phyloP scores from a whole-genome alignment of 768 basidiomycete genomes.

The Rhodocollybia butyracea region DNA sequence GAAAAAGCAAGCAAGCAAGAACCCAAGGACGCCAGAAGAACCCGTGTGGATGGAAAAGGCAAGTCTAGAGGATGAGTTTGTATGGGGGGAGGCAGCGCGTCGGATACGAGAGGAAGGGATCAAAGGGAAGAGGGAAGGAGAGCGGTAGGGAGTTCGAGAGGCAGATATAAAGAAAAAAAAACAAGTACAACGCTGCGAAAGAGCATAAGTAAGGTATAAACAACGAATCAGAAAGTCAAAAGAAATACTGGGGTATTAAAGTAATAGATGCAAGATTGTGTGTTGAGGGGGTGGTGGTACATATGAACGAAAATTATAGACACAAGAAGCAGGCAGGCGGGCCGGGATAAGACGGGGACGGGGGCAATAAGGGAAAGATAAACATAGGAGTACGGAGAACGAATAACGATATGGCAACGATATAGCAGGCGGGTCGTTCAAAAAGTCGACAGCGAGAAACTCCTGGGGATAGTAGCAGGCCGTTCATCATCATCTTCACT shows the following conservation, averaged over 20 bases:
- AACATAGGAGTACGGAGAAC: background rate
- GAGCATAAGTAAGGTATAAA: slow-evolving; percentile 13
- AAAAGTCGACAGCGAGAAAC: slow-evolving; percentile 59
- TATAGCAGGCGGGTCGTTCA: no score
- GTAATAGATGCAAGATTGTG: slow-evolving; percentile 6
- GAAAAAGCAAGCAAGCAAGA: no score
- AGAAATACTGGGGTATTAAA: background rate
- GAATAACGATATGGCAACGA: no score
- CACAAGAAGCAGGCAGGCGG: slow-evolving; percentile 25
- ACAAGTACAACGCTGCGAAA: slow-evolving; percentile 6
- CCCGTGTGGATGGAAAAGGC: no score
- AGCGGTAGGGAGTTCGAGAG: background rate
- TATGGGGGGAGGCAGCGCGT: no score
- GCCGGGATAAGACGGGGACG: slow-evolving; percentile 8
- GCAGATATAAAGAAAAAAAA: background rate
- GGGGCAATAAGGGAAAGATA: slow-evolving; percentile 4
- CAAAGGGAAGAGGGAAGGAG: background rate
- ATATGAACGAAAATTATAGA: slow-evolving; percentile 20
- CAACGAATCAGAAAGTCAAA: background rate
- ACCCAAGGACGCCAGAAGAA: no score
- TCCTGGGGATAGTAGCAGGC: slow-evolving; percentile 37
- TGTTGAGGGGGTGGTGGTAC: slow-evolving; percentile 10
- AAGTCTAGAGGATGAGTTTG: no score
- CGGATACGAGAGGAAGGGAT: no score
- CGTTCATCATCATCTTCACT: background rate